phyloP scores from a whole-genome alignment of 164 flowering plant species.

The Annona squamosa region DNA sequence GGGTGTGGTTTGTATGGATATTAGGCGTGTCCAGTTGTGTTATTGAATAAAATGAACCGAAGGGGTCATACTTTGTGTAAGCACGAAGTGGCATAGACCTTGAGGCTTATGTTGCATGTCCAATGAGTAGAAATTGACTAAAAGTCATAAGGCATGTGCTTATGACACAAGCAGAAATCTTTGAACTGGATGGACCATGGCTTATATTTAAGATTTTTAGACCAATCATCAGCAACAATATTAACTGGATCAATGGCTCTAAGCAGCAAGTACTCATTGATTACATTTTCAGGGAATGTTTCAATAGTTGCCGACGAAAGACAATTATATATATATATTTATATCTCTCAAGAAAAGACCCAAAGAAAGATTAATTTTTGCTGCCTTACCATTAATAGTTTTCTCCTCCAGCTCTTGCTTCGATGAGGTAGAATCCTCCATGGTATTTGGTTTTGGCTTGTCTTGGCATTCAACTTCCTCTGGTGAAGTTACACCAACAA shows the following conservation, averaged over 20 bases:
- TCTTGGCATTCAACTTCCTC: slow-evolving; percentile 6
- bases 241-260: not conserved
- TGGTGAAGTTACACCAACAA: slow-evolving; percentile 12
- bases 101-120: no score
- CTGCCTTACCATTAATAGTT: not conserved
- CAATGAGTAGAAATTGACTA: no score
- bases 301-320: no score
- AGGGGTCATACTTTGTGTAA: no score
- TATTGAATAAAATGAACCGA: no score
- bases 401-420: slow-evolving; percentile 21
- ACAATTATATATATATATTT: no score
- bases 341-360: slow-evolving; percentile 16
- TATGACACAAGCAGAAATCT: not conserved
- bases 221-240: no score
- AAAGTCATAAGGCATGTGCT: no score
- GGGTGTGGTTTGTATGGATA: no score
- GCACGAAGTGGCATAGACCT: no score
- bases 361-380: slow-evolving; percentile 6
- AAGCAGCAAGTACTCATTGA: not conserved
- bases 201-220: no score
- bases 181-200: not conserved
- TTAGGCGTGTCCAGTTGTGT: no score
- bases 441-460: slow-evolving; percentile 10
- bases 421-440: slow-evolving; percentile 38
- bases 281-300: not conserved